Evolutionary conservation across 2,329 filamentous ascomycete species (phyloP), one percentile per base, ranked within the genome.

Genomic region (Hypoxylon sp.): DNA sequence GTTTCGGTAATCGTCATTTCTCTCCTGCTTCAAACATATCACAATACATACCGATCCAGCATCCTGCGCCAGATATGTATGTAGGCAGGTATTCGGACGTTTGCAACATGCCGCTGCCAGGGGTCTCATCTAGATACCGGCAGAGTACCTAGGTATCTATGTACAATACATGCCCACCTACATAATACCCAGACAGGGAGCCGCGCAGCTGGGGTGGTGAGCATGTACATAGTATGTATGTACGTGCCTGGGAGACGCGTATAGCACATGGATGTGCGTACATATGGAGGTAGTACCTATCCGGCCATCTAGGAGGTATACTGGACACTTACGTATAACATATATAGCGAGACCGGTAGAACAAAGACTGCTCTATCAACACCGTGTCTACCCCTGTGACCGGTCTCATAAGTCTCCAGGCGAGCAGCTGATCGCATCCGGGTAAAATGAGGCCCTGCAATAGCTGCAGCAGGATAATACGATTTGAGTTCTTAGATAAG

Each of bases 1-100:
- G 60, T 43, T 53, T 57, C 27, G 47, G 45, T 49, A 48, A 63
- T 52, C 50, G 52, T 48, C 53, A 49, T 57, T 53, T 54, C 52
- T 60, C 52, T 51, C 38, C 11, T 31, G 46, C 42, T 42, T 63
- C 41, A 49, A 60, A 52, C 38, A 55, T 47, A 26, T 46, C 47
- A 51, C 33, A 48, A 29, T 48, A 9, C 52, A n/a, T 35, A 31
- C 26, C 33, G 48, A 38, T 51, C 23, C 43, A 47, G 38, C 42
- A 38, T 54, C 37, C 29, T 23, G 27, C 31, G 31, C 49, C 46
- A 47, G 21, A 27, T 29, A 31, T 7, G 43, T 13, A 18, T 37
- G 46, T 42, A 47, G 21, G 23, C 29, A 31, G 4, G 43, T 13
- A 18, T 37, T 31, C n/a, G 13, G 49, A 48, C 26, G 43, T 40